These are phyloP conservation scores for Cordyceps pruinosa DNA, from an alignment of 2,329 filamentous ascomycete species.

Conservation along the genomic window DNA sequence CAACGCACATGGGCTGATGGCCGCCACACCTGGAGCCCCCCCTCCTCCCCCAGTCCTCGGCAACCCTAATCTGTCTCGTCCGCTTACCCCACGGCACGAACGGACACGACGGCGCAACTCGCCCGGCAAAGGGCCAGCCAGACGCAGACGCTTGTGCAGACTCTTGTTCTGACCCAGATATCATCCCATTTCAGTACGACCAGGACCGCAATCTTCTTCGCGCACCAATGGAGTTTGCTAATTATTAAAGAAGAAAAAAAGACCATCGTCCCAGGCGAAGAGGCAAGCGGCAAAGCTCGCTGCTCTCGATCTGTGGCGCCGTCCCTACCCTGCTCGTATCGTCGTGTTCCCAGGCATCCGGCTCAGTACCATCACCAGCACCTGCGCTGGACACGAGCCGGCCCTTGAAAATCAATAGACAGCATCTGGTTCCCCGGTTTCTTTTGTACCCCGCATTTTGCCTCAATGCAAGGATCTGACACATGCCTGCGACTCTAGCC, in stretches of 20 bases:
- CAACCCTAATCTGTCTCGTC: not conserved
- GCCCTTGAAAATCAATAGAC: no score
- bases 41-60: not conserved
- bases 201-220: no score
- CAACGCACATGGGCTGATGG: not conserved
- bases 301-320: no score
- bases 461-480: not conserved
- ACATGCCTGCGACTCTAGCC: no score
- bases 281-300: no score
- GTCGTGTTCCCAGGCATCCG: not conserved
- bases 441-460: not conserved
- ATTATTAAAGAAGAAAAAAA: no score
- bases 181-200: not conserved
- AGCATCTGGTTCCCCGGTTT: not conserved
- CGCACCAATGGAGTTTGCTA: no score
- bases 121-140: no score
- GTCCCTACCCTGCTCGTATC: not conserved
- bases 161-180: no score
- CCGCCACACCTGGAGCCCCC: not conserved
- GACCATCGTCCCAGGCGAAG: not conserved
- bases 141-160: no score
- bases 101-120: constrained; percentile 2
- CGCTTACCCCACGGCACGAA: not conserved
- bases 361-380: no score
- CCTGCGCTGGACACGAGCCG: no score